Evolutionary conservation across 2,329 filamentous ascomycete species (phyloP), one percentile per base, ranked within the genome.

Genomic region (Monilinia laxa): DNA sequence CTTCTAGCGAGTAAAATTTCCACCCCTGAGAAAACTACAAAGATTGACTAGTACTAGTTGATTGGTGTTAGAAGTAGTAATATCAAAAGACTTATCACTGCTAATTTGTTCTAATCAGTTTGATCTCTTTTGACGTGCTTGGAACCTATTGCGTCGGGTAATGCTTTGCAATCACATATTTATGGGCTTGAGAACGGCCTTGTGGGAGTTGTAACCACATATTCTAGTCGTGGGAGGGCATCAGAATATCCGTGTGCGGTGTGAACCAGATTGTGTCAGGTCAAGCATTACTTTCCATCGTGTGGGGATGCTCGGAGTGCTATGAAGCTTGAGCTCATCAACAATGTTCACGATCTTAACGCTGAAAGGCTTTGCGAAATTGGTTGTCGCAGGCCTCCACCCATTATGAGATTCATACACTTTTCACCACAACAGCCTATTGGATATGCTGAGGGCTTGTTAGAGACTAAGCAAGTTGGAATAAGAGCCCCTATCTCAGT

Each of bases 291-390:
- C 2, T 38, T 23, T 38, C 57, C 28, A 23, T 60, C 7, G 12
- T 38, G 57, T 38, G 20, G 57, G 28, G 28, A 38, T 60, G 57
- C 57, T 51, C 28, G 45, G 57, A 38, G 57, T 59, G 56, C 57
- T 35, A 49, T 47, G 57, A 25, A 59, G 57, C 25, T 59, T 47
- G 42, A 59, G 42, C 25, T 59, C 25, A 25, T 49, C 47, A 59
- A 49, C 25, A 20, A 49, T 18, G 31, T 49, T 59, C 42, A 18
- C 28, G 12, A 14, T 10, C 57, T 23, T 59, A 20, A 28, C 57
- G 35, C 3, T 20, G 12, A 59, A 47, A 31, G 16, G 11, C 40
- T 31, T 25, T 59, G n/a, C 3, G 47, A 25, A 59, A 6, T 35
- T 18, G 20, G 40, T 59, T 25, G 40, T 20, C 28, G 16, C 35